These are phyloP conservation scores for Suillus clintonianus DNA, from an alignment of 768 basidiomycete species.

Conservation along the genomic window DNA sequence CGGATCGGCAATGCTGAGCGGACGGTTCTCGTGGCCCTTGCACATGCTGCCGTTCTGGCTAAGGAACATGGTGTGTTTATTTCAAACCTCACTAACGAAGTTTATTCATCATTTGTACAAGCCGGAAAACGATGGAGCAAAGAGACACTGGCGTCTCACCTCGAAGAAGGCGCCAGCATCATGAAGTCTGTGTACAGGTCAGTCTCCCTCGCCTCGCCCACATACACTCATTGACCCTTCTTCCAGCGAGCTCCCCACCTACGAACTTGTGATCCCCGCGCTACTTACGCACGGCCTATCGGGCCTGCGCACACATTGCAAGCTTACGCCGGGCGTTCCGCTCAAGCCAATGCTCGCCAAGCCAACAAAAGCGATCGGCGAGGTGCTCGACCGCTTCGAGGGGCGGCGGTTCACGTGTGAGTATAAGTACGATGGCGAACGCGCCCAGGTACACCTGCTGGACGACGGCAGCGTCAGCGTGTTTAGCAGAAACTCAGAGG, in stretches of 20 bases:
- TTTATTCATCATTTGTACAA: conserved; percentile 27
- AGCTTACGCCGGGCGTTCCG: conserved; percentile 93
- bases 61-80: conserved; percentile 54
- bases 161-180: conserved; percentile 75
- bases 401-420: conserved; percentile 96
- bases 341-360: conserved; percentile 99
- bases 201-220: conserved; percentile 12
- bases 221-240: conserved; percentile 4
- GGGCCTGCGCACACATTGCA: conserved; percentile 72
- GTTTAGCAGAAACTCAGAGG: conserved; percentile 97
- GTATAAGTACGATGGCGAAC: conserved; percentile 99
- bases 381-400: conserved; percentile 96
- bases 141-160: conserved; percentile 67
- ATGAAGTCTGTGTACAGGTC: conserved; percentile 95
- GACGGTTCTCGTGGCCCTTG: conserved; percentile 91
- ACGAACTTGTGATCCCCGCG: conserved; percentile 91
- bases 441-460: conserved; percentile 91
- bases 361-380: conserved; percentile 97
- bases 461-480: conserved; percentile 84
- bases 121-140: conserved; percentile 73
- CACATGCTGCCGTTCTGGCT: conserved; percentile 85
- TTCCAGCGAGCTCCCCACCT: conserved; percentile 84
- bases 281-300: conserved; percentile 78
- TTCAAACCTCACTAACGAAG: not conserved
- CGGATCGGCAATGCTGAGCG: conserved; percentile 97